These are phyloP conservation scores for Globisporangium barbulae DNA, from an alignment of 352 stramenopile species.

Conservation along the genomic window DNA sequence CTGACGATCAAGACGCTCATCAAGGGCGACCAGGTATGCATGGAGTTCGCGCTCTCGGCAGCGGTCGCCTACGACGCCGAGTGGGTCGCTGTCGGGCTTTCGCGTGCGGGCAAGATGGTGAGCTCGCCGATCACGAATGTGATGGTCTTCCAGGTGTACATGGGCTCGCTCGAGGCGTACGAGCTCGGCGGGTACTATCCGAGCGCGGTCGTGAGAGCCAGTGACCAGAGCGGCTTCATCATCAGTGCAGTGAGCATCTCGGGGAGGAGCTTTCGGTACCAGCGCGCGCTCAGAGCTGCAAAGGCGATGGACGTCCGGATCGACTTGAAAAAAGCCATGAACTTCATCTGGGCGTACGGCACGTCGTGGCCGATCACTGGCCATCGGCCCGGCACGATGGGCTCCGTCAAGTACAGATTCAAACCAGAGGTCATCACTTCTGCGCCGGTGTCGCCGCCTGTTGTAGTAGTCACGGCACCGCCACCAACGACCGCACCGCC, in stretches of 20 bases:
- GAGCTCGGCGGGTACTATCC: conserved; percentile 47
- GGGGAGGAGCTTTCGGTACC: conserved; percentile 67
- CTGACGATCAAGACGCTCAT: conserved; percentile 59
- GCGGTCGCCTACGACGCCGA: conserved; percentile 29
- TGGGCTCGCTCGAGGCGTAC: conserved; percentile 41
- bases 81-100: conserved; percentile 67
- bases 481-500: too few relatives aligned
- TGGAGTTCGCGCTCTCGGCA: conserved; percentile 57
- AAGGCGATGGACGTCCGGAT: conserved; percentile 47
- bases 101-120: conserved; percentile 48
- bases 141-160: conserved; percentile 60
- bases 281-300: conserved; percentile 53
- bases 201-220: conserved; percentile 40
- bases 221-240: conserved; percentile 39
- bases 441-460: conserved; percentile 15
- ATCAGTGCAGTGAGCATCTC: conserved; percentile 31
- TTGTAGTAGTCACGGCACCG: not conserved
- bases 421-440: not conserved
- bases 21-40: conserved; percentile 51
- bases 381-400: conserved; percentile 45
- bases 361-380: conserved; percentile 59
- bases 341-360: conserved; percentile 76
- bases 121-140: conserved; percentile 64
- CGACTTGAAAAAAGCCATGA: conserved; percentile 24
- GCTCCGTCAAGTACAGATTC: conserved; percentile 52